Evolutionary conservation across 176 grass and related monocot genomes (phyloP), one percentile per base, ranked within the genome.

Genomic region (Hsuehochloa calcarea): DNA sequence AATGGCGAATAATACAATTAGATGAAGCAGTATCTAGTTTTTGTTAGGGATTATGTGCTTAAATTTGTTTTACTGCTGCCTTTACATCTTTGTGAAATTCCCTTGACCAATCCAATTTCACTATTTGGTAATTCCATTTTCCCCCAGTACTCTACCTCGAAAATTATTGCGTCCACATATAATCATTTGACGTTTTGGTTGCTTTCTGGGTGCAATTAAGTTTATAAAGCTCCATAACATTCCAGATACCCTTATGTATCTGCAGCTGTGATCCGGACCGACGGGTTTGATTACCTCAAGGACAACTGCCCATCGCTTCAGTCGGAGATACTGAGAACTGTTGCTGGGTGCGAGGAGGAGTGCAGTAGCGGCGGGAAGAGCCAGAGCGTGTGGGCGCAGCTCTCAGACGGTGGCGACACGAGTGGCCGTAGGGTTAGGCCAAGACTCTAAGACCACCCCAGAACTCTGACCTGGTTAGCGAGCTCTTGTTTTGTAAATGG

Each of bases 261-360:
- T 98, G 92, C 96, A 98, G 96, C 96, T 93, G 93, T 98, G 68
- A 95, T 98, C 75, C 86, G 89, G 23, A 93, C 87, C 11, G 86
- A 91, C 7, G 93, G 96, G 74, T 98, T 98, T 15, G 72, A 89
- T 85, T 87, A 90, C 75, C 91, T 93, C 66, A 95, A 93, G 80
- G 91, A 95, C 29, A 88, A 92, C 43, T 93, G 87, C 70, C 89
- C 93, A 19, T 86, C 93, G 6, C 79, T 98, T 58, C 96, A 98
- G 85, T 90, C 91, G 4, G 93, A 98, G 77, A 88, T 98, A 68
- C 50, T 98, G 85, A 88, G 87, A 89, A 93, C 91, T 50, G 84
- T 95, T 78, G 93, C 91, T 1, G 91, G 91, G 17, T 87, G 89
- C 0, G 96, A 95, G 80, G 95, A 97, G 50, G 89, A 88, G 75